A percentile compares a stretch with the other conserved stretches of the same genome.
These are phyloP conservation scores for Candida pseudofarinosa DNA, from an alignment of 805 yeast species.

Conservation along the genomic window DNA sequence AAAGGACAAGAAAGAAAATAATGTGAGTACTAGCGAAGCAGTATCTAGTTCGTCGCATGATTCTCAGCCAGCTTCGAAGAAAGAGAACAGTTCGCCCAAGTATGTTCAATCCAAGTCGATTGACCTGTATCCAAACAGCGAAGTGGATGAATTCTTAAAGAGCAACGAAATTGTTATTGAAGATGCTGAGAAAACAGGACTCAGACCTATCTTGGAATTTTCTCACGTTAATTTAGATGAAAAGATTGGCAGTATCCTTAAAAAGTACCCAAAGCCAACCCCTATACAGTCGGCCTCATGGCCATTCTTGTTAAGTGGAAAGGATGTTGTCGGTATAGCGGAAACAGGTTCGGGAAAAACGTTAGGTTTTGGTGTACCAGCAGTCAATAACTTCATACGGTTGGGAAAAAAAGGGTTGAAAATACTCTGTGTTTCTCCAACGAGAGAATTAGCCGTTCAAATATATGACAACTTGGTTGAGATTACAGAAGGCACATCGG, in stretches of 20 bases:
- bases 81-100: background rate
- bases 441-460: slow-evolving; percentile 96
- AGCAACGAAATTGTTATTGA: slow-evolving; percentile 79
- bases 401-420: slow-evolving; percentile 50
- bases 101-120: slow-evolving; percentile 40
- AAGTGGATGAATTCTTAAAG: slow-evolving; percentile 56
- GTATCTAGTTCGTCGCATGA: too few relatives aligned
- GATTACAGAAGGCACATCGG: slow-evolving; percentile 56
- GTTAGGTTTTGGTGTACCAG: slow-evolving; percentile 96
- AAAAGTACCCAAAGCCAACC: slow-evolving; percentile 83
- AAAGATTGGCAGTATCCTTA: slow-evolving; percentile 55
- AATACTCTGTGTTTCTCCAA: slow-evolving; percentile 88
- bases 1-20: slow-evolving; percentile 18
- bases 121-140: slow-evolving; percentile 44
- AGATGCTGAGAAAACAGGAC: slow-evolving; percentile 49
- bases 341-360: slow-evolving; percentile 99
- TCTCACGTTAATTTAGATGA: slow-evolving; percentile 50
- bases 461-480: slow-evolving; percentile 76
- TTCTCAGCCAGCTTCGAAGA: too few relatives aligned
- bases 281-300: slow-evolving; percentile 94
- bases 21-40: background rate
- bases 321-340: slow-evolving; percentile 94
- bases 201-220: slow-evolving; percentile 71
- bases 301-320: slow-evolving; percentile 78
- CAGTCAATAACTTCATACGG: slow-evolving; percentile 64